phyloP scores from a whole-genome alignment of 176 grass and related monocot species.

The Avena sativa region DNA sequence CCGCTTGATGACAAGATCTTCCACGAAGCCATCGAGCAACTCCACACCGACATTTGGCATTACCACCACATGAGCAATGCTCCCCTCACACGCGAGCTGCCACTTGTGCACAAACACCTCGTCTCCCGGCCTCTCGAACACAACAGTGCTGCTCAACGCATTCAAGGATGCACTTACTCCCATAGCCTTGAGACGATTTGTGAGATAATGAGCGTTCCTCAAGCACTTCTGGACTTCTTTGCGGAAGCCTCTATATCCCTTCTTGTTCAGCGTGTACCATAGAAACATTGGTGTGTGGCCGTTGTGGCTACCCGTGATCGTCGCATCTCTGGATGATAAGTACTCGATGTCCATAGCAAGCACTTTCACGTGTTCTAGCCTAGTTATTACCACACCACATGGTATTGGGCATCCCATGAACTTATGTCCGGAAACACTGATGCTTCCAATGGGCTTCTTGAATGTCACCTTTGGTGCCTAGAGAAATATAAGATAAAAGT shows the following conservation, averaged over 20 bases:
- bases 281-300: neutral
- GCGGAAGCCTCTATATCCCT: neutral
- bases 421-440: conserved; percentile 59
- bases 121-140: neutral
- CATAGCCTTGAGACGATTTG: neutral
- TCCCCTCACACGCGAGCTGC: neutral
- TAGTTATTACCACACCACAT: conserved; percentile 46
- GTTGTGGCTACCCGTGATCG: neutral
- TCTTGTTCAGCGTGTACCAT: neutral
- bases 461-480: conserved; percentile 59
- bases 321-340: neutral
- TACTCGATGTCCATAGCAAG: neutral
- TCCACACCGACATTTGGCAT: neutral
- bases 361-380: conserved; percentile 19
- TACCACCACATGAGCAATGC: neutral
- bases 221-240: neutral
- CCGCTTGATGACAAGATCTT: neutral
- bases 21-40: neutral
- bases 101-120: neutral
- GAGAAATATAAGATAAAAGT: neutral
- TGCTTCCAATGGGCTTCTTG: conserved; percentile 44
- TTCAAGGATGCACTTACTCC: neutral
- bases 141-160: neutral
- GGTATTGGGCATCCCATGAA: conserved; percentile 49
- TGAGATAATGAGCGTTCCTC: neutral